These are phyloP conservation scores for Chaetoscypha palmicola DNA, from an alignment of 2,329 filamentous ascomycete genomes.

Conservation along the genomic window DNA sequence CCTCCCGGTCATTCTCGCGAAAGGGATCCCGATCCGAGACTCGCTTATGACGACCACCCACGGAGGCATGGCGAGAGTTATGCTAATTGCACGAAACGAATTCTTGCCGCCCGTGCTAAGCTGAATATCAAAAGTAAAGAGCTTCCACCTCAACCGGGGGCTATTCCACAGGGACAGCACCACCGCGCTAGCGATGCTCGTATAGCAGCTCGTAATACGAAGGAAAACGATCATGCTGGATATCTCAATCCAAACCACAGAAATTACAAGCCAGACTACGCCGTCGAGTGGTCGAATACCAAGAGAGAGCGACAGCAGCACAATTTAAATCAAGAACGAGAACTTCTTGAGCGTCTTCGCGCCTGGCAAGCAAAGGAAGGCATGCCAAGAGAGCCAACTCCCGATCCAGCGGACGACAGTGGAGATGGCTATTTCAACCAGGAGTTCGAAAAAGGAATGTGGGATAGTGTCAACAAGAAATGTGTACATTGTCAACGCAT, in stretches of 20 bases:
- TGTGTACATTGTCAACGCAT: not conserved
- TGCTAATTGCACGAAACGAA: not conserved
- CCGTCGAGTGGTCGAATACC: not conserved
- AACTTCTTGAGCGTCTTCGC: not conserved
- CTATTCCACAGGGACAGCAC: not conserved
- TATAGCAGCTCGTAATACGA: not conserved
- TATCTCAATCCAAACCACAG: not conserved
- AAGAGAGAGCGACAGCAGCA: not conserved
- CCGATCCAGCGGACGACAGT: constrained; percentile 2
- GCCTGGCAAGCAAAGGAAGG: not conserved
- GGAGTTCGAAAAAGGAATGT: not conserved
- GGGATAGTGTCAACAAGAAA: not conserved
- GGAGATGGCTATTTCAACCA: not conserved
- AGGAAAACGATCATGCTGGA: not conserved
- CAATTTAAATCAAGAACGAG: not conserved
- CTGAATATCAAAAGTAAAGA: not conserved
- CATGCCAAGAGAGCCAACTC: constrained; percentile 3
- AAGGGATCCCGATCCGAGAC: not conserved
- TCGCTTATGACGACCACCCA: not conserved
- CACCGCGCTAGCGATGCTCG: too few species aligned
- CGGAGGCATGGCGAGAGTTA: not conserved
- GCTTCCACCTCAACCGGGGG: not conserved
- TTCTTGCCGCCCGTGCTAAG: not conserved
- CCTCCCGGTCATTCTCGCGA: too few species aligned
- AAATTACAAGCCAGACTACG: not conserved